Evolutionary conservation across 208 protist genomes (phyloP), one percentile per base, ranked within the genome.

Genomic region (Herpetomonas tarakana): DNA sequence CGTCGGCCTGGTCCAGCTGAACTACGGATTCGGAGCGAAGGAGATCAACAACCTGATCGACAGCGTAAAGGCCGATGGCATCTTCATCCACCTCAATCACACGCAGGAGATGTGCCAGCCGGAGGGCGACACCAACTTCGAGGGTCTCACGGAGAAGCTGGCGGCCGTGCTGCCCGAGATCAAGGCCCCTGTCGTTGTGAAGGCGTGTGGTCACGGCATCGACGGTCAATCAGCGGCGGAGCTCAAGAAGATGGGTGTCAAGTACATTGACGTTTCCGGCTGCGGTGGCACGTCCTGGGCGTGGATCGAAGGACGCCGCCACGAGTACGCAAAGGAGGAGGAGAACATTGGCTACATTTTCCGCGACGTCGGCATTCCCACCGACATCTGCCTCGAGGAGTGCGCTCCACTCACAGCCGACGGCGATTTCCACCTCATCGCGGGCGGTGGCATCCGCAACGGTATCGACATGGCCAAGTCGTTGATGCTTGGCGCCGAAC

Each of bases 81-180:
- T 96, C 12, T 96, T 92, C 70, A 91, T 96, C 44, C 91, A 96
- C 62, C 67, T 96, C 12, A 96, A 96, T 71, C 91, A 94, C 74
- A 88, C 80, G 7, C 91, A 96, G 61, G 87, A 96, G 65, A 71
- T 81, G 4, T 93, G 86, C 62, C 91, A 96, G 65, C 91, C 88
- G n/a, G 87, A 96, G 65, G 91, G 91, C 21, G 91, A 96, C 70
- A 92, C 84, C 24, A 93, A 96, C 69, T 96, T 96, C 68, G 86
- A 78, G 47, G 81, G 74, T 11, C 68, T 96, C 18, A 72, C 93
- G 19, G 53, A 74, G 3, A 96, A 93, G 58, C 70, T 96, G 50
- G 58, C 68, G 29, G 62, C 60, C 3, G 31, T 96, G 18, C 60
- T 96, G 21, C 86, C 91, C 3, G 61, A 91, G 39, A 83, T 96